These are phyloP conservation scores for Anthracocystis walkeri DNA, from an alignment of 1,284 basidiomycete genomes.

Conservation along the genomic window DNA sequence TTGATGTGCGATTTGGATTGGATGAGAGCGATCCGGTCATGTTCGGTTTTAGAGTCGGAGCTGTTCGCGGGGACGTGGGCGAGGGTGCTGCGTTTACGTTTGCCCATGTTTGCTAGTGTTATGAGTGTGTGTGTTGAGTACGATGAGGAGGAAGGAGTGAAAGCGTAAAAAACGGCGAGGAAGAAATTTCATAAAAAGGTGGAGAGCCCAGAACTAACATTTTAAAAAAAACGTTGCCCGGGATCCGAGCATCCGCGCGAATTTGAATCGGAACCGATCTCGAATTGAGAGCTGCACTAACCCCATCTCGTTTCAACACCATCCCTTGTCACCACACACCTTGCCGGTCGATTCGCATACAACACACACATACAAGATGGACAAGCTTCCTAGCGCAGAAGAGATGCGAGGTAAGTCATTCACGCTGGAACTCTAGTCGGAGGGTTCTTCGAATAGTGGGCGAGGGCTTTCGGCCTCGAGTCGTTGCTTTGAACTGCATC, in stretches of 20 bases:
- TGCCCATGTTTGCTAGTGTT: slow-evolving; percentile 36
- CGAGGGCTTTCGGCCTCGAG: too few relatives aligned
- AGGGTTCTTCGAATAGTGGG: too few relatives aligned
- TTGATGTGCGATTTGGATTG: slow-evolving; percentile 58
- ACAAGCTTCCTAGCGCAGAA: slow-evolving; percentile 53
- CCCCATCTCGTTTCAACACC: slow-evolving; percentile 6
- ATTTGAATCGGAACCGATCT: slow-evolving; percentile 15
- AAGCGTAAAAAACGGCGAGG: background rate
- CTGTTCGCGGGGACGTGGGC: slow-evolving; percentile 32
- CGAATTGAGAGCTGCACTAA: background rate
- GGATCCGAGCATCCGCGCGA: background rate
- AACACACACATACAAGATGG: slow-evolving; percentile 26
- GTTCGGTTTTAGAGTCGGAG: slow-evolving; percentile 31
- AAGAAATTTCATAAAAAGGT: slow-evolving; percentile 9
- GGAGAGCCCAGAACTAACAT: slow-evolving; percentile 1
- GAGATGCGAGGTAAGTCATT: slow-evolving; percentile 50
- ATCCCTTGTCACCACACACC: background rate
- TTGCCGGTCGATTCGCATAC: background rate
- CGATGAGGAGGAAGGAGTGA: background rate
- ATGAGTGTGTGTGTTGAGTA: background rate
- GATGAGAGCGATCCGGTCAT: slow-evolving; percentile 37
- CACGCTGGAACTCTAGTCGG: background rate
- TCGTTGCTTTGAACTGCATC: too few relatives aligned
- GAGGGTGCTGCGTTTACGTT: slow-evolving; percentile 33
- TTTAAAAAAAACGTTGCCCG: background rate